Evolutionary conservation across 2,329 filamentous ascomycete species (phyloP).

Genomic region (Thielaviopsis ethacetica): DNA sequence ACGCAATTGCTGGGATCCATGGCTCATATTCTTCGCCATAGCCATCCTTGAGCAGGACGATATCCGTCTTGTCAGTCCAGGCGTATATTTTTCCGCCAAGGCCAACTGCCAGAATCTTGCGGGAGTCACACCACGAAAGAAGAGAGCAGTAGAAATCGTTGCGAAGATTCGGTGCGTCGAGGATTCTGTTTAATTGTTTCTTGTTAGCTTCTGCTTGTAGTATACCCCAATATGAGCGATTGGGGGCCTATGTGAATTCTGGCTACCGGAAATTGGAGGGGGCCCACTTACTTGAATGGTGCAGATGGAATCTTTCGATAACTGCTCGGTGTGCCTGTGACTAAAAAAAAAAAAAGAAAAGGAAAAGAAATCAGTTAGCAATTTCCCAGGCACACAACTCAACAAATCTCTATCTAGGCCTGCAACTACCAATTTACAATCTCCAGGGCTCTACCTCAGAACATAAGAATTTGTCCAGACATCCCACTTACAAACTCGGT

Average conservation of each 20-base stretch:
- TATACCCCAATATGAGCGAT: background rate
- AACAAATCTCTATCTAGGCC: background rate
- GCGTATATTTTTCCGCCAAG: conserved; percentile 66
- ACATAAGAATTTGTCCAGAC: no score
- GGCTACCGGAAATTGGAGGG: background rate
- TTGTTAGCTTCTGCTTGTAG: background rate
- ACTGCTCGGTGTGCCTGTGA: background rate
- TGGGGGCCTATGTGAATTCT: no score
- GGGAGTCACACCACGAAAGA: conserved; percentile 64
- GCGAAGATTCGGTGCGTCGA: conserved; percentile 76
- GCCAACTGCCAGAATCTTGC: conserved; percentile 67
- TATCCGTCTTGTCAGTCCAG: conserved; percentile 67
- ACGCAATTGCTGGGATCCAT: conserved; percentile 72
- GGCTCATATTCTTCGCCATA: conserved; percentile 15
- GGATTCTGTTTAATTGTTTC: conserved; percentile 34
- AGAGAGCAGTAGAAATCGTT: conserved; percentile 94
- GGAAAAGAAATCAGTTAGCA: background rate
- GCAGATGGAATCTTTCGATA: conserved; percentile 39
- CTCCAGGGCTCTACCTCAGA: background rate
- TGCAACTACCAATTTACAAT: background rate
- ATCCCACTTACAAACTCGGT: background rate
- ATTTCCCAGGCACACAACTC: background rate
- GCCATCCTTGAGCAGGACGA: conserved; percentile 35
- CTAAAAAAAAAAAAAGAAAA: no score
- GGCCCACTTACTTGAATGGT: conserved; percentile 53